Base-by-base conservation (phyloP, 768 basidiomycete genomes). In the Leccinum disarticulatum region DNA sequence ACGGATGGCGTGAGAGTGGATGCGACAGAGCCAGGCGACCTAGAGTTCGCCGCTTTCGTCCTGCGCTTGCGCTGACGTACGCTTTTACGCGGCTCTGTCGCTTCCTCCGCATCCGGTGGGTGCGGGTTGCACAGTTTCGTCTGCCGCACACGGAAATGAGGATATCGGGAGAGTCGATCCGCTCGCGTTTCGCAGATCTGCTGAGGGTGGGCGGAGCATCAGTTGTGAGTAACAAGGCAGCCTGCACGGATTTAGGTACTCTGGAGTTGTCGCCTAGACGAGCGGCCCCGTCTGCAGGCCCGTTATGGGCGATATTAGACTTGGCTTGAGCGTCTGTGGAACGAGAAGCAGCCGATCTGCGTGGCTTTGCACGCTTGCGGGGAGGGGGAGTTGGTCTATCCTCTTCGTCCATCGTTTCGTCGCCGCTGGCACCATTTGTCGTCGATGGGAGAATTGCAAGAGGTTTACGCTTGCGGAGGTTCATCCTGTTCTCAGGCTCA, bases 371-470 rank as follows among this genome's bases (percentile, higher is more conserved):
- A 47, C 72, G 72, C 58, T 73, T 73, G 59, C 70, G 72, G 2
- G 71, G 69, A 22, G 71, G 73, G 36, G 71, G 73, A 3, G 66
- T 58, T 3, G 59, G n/a, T 47, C 57, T 59, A 19, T 74, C 72
- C 3, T 73, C 72, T 22, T 73, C 72, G 48, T 74, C 73, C 5
- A 52, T 61, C 1, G 69, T 65, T 22, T 74, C 66, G 68, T 78
- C 52, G 35, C 80, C 55, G 58, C 79, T 61, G 77, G 77, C 50
- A 41, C 82, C 52, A 58, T 78, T 27, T 19, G 56, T 27, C 9
- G 61, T 51, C 25, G 61, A 31, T 25, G 52, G 36, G 35, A 64
- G 64, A 11, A 66, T 68, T 27, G 69, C 52, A 11, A 60, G 72
- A 4, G 58, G 64, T 50, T 75, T 73, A 35, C 72, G 72, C 58